phyloP scores from a whole-genome alignment of 148 eudicot genomes.

The Beta vulgaris region DNA sequence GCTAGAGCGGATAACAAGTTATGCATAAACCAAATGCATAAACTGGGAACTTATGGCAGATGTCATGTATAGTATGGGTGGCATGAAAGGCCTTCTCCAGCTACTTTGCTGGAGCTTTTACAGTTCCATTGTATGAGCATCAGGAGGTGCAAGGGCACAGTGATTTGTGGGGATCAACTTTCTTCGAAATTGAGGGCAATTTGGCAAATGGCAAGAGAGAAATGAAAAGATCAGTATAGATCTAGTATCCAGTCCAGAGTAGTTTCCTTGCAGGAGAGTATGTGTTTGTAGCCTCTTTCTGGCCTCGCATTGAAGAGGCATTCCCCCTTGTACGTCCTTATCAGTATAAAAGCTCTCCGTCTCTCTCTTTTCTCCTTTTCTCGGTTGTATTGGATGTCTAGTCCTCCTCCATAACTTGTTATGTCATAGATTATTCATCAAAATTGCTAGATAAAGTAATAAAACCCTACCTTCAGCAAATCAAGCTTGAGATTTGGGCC shows the following conservation, averaged over 20 bases:
- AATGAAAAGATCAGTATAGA: background rate
- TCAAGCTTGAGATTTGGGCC: slow-evolving; percentile 91
- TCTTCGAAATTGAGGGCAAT: background rate
- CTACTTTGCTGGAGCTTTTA: no score
- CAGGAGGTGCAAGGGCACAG: background rate
- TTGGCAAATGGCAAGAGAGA: background rate
- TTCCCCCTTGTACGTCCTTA: background rate
- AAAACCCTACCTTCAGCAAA: slow-evolving; percentile 71
- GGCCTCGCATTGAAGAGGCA: background rate
- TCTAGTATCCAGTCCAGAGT: background rate
- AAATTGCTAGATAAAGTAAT: background rate
- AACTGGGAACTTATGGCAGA: background rate
- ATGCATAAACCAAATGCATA: no score
- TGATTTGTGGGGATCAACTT: background rate
- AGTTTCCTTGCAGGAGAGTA: background rate
- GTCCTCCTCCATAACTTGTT: background rate
- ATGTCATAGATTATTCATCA: background rate
- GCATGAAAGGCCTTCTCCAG: background rate
- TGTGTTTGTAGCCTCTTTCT: background rate
- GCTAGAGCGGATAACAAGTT: no score
- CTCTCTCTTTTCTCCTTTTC: background rate
- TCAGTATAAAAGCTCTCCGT: background rate
- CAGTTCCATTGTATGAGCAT: background rate
- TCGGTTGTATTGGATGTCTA: background rate
- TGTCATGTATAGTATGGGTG: background rate